Base-by-base conservation (phyloP, 208 protist genomes). In the Crithidia fasciculata region DNA sequence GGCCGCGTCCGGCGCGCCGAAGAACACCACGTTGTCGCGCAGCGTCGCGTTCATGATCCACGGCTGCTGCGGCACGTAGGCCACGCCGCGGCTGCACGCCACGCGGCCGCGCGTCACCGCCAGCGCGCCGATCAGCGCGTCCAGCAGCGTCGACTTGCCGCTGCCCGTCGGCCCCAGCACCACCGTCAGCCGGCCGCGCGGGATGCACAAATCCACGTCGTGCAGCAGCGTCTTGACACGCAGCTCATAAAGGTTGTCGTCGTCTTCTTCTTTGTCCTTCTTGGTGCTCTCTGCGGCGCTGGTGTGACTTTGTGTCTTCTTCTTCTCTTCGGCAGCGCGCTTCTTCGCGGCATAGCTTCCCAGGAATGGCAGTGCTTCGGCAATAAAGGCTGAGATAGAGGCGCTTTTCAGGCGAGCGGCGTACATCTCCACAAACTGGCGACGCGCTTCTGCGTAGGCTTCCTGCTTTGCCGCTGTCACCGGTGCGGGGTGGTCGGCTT, bases 41-140 rank as follows among this genome's bases (percentile, higher is more conserved):
- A 18, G 37, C 10, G 65, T 96, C 10, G 84, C 82, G 80, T 95
- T 98, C 74, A 93, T 84, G 50, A 98, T 94, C 86, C 89, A 98
- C 69, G 94, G 66, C 73, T 92, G 78, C 77, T 98, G 97, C 36
- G 94, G 81, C 41, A 86, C 85, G 72, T 97, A 98, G 5, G 92
- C 91, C 37, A 98, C 78, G 43, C 37, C 67, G 19, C 28, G 44
- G 12, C 52, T 8, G 45, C 63, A 62, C 47, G 44, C 19, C 8
- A 89, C 68, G n/a, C 43, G 39, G 52, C 28, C 87, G 28, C 53
- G 47, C 56, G 71, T 78, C 28, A 91, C 72, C 39, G 78, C 77
- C 53, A 78, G 65, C 64, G 61, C 56, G 49, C 83, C 83, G 43
- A 87, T 69, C 47, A 91, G 56, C 5, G 85, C 54, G 13, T 79